Evolutionary conservation across 495 filamentous ascomycete species (phyloP).

Genomic region (Chaetomium tenue): DNA sequence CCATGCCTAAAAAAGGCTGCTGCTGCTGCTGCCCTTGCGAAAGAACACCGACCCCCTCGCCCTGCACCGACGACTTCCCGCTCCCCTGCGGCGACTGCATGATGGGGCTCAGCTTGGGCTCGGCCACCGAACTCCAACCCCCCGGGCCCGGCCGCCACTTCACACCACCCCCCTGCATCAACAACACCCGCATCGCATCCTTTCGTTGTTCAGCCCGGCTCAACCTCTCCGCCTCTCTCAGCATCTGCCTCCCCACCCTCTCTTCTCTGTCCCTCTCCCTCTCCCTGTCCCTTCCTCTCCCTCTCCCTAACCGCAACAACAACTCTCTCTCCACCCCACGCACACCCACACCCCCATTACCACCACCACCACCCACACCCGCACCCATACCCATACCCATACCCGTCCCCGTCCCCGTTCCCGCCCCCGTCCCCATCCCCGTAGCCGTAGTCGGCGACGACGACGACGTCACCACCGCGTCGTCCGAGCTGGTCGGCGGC

Average conservation of each 20-base stretch:
- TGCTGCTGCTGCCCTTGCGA: neutral
- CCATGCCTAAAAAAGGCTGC: conserved; percentile 41
- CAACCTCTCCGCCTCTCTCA: conserved; percentile 24
- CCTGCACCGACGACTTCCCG: conserved; percentile 2
- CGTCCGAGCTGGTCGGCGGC: conserved; percentile 39
- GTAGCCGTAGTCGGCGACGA: neutral
- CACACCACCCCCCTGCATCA: conserved; percentile 30
- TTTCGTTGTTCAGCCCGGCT: conserved; percentile 37
- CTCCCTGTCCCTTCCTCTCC: no score
- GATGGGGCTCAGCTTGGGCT: conserved; percentile 49
- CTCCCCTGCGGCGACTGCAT: conserved; percentile 35
- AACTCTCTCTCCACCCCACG: no score
- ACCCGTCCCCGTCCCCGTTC: neutral
- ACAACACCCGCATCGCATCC: conserved; percentile 35
- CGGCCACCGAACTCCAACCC: conserved; percentile 51
- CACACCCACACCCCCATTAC: neutral
- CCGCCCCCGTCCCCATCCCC: neutral
- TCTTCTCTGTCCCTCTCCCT: conserved; percentile 19
- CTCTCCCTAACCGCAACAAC: no score
- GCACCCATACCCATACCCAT: neutral
- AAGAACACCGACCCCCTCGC: neutral
- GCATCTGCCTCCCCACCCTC: conserved; percentile 21
- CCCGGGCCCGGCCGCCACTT: conserved; percentile 44
- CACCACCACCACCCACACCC: neutral
- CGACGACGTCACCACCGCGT: conserved; percentile 8